Evolutionary conservation across 441 rosid species (phyloP).

Genomic region (Dalechampia spathulata): DNA sequence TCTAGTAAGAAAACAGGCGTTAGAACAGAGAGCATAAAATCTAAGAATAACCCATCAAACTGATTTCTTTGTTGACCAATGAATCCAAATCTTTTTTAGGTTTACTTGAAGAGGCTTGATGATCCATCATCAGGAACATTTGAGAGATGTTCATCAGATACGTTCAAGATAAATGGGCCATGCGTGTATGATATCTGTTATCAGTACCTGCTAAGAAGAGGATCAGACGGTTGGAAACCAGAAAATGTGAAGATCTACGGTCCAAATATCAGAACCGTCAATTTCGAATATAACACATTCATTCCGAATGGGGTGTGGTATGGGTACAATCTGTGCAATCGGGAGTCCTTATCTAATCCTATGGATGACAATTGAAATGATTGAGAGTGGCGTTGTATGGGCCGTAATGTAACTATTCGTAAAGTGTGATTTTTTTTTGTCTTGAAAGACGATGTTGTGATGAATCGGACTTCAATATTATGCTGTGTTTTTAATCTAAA

Average conservation of each 20-base stretch:
- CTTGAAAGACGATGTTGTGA: no score
- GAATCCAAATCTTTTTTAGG: slow-evolving; percentile 14
- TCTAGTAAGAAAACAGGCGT: no score
- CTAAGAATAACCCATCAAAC: background rate
- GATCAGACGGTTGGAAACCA: slow-evolving; percentile 52
- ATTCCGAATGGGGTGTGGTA: slow-evolving; percentile 43
- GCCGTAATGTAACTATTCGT: no score
- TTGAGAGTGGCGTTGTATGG: no score
- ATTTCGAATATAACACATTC: slow-evolving; percentile 27
- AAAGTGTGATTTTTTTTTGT: no score
- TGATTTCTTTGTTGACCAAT: background rate
- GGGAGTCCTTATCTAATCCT: slow-evolving; percentile 6
- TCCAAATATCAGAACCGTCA: slow-evolving; percentile 28
- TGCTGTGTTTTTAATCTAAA: no score
- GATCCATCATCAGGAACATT: slow-evolving; percentile 33
- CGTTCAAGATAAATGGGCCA: slow-evolving; percentile 38
- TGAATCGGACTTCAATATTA: no score
- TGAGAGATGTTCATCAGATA: slow-evolving; percentile 41
- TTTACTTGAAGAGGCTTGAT: slow-evolving; percentile 34
- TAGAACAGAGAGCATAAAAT: no score
- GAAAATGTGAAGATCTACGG: slow-evolving; percentile 37
- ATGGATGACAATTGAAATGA: background rate
- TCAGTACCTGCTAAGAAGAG: slow-evolving; percentile 32
- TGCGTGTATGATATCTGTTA: slow-evolving; percentile 34
- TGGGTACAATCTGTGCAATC: slow-evolving; percentile 33